Percentiles rank a stretch among this genome's conserved stretches.
Conservation (phyloP, 108 stramenopile species). For the Craspedostauros australis region DNA sequence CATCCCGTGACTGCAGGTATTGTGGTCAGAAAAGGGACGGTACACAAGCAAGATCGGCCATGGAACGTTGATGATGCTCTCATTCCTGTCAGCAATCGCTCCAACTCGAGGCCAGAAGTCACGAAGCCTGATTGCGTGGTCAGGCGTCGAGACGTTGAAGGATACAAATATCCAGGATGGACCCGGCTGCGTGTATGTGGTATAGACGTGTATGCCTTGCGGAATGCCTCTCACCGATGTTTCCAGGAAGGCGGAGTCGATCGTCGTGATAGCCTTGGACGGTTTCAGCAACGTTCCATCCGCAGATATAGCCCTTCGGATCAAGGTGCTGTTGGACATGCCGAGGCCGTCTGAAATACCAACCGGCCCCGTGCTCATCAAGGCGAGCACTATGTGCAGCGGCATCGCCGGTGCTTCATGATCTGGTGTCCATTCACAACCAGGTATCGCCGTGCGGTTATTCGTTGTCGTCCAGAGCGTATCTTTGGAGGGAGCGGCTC, state of each 20-base stretch:
- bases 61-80: no score
- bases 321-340: slow-evolving; percentile 15
- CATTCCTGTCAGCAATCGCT: no score
- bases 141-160: slow-evolving; percentile 8
- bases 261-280: slow-evolving; percentile 23
- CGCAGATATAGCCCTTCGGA: slow-evolving; percentile 12
- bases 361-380: slow-evolving; percentile 32
- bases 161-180: slow-evolving; percentile 30
- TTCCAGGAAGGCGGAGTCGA: slow-evolving; percentile 19
- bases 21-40: neutral
- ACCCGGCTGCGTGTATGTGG: slow-evolving; percentile 2
- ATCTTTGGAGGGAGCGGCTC: slow-evolving; percentile 32
- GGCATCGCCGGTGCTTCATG: slow-evolving; percentile 23
- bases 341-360: slow-evolving; percentile 36
- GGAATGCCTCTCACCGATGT: no score
- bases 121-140: neutral
- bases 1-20: neutral
- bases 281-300: slow-evolving; percentile 34
- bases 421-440: slow-evolving; percentile 34
- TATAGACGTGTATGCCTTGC: slow-evolving; percentile 22
- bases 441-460: slow-evolving; percentile 16
- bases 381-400: slow-evolving; percentile 25
- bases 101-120: slow-evolving; percentile 29
- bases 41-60: neutral
- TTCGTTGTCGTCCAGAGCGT: slow-evolving; percentile 36